These are phyloP conservation scores for Rheum nobile DNA, from an alignment of 148 eudicot genomes.

Conservation along the genomic window DNA sequence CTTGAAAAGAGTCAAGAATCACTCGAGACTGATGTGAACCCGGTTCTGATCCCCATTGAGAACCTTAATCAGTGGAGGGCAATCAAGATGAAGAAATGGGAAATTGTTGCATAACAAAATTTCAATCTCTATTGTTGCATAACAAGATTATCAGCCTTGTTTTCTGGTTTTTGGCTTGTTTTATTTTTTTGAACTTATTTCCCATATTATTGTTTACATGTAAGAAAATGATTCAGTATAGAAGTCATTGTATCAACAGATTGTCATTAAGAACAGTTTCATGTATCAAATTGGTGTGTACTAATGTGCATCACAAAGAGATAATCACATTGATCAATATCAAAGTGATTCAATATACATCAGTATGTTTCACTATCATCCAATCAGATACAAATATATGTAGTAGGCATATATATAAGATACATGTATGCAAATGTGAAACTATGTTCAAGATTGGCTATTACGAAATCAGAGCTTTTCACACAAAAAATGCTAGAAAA, in stretches of 20 bases:
- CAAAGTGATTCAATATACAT: not conserved
- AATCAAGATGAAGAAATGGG: slow-evolving; percentile 32
- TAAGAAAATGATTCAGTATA: not conserved
- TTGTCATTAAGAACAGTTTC: not conserved
- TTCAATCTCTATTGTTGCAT: not conserved
- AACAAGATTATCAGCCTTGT: not conserved
- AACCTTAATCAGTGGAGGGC: slow-evolving; percentile 62
- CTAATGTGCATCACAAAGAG: not conserved
- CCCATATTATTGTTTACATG: not conserved
- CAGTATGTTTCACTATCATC: not conserved
- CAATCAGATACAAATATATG: not conserved
- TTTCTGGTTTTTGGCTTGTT: not conserved
- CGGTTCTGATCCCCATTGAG: slow-evolving; percentile 66
- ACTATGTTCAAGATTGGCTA: not conserved
- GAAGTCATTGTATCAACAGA: not conserved
- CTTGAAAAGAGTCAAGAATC: not conserved
- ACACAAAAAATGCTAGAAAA: not conserved
- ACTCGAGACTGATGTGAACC: slow-evolving; percentile 20
- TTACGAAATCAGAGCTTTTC: not conserved
- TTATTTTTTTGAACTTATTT: not conserved
- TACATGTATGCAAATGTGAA: not conserved
- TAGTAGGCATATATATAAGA: not conserved
- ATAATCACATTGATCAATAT: not conserved
- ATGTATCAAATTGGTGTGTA: not conserved
- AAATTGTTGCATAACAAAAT: not conserved